phyloP scores from a whole-genome alignment of 805 yeast species.

The Starmerella vitae region DNA sequence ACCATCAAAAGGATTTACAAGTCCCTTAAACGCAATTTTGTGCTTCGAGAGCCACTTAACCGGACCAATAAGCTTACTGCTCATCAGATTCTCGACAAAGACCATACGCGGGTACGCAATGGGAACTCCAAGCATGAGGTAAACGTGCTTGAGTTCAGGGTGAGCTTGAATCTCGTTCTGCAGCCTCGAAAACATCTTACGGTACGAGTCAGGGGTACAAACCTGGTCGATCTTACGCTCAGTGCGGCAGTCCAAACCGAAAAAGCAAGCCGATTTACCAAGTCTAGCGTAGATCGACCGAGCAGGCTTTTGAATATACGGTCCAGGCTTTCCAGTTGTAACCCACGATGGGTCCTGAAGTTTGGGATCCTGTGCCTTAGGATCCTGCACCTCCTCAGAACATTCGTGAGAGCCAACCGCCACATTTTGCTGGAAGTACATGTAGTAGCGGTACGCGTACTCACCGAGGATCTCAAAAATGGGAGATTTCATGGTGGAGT shows the following conservation, averaged over 20 bases:
- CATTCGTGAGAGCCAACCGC: constrained; percentile 21
- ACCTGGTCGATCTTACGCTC: constrained; percentile 60
- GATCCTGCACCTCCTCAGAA: background rate
- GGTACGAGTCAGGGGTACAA: constrained; percentile 43
- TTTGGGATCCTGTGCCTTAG: constrained; percentile 29
- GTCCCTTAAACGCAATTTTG: constrained; percentile 44
- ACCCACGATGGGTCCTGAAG: constrained; percentile 48
- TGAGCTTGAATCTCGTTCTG: constrained; percentile 39
- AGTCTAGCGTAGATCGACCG: constrained; percentile 60
- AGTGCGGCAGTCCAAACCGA: constrained; percentile 86
- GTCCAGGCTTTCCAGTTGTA: constrained; percentile 43
- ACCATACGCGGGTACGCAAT: constrained; percentile 89
- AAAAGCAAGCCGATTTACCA: constrained; percentile 57
- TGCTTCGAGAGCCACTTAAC: constrained; percentile 37
- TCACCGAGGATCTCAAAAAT: constrained; percentile 62
- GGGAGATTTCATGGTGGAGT: constrained; percentile 56
- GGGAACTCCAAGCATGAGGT: constrained; percentile 85
- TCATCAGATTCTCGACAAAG: constrained; percentile 69
- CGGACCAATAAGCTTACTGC: constrained; percentile 44
- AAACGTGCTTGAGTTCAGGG: constrained; percentile 54
- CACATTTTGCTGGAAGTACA: constrained; percentile 83
- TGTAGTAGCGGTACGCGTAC: constrained; percentile 70
- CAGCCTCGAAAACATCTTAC: constrained; percentile 46
- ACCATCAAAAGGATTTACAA: constrained; percentile 87
- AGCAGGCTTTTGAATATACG: constrained; percentile 51